Evolutionary conservation across 2,329 filamentous ascomycete genomes (phyloP).

Genomic region (Gaeumannomyces sp.): DNA sequence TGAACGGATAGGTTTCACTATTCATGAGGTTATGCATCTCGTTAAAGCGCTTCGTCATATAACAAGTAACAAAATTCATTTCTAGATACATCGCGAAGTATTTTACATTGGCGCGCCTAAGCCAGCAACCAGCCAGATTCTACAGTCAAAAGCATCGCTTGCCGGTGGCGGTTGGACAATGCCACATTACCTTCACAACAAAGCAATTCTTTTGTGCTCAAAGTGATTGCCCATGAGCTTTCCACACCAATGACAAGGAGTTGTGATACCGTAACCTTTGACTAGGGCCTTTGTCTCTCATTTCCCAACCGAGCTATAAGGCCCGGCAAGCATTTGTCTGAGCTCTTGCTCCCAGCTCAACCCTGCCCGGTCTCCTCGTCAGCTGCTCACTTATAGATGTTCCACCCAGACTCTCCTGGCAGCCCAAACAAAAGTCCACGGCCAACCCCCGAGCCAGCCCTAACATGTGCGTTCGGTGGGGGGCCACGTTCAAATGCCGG

Average conservation of each 20-base stretch:
- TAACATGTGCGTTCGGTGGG: neutral
- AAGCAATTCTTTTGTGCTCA: neutral
- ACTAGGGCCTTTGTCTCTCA: neutral
- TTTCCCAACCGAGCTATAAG: neutral
- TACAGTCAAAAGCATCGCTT: no score
- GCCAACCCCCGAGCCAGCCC: neutral
- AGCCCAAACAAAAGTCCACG: no score
- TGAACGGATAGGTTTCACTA: neutral
- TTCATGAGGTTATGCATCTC: no score
- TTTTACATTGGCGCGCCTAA: no score
- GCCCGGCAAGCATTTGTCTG: neutral
- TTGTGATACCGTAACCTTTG: neutral
- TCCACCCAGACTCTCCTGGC: neutral
- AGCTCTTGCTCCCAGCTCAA: neutral
- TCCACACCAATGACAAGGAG: neutral
- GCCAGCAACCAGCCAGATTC: no score
- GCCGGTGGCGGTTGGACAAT: neutral
- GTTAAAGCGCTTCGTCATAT: no score
- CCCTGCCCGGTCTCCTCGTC: no score
- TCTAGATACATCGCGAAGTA: no score
- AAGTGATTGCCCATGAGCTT: neutral
- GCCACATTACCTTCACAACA: neutral
- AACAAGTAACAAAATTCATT: no score
- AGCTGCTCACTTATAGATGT: neutral
- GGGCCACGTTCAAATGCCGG: neutral